phyloP scores from a whole-genome alignment of 176 grass and related monocot genomes.

The Thinopyrum elongatum region DNA sequence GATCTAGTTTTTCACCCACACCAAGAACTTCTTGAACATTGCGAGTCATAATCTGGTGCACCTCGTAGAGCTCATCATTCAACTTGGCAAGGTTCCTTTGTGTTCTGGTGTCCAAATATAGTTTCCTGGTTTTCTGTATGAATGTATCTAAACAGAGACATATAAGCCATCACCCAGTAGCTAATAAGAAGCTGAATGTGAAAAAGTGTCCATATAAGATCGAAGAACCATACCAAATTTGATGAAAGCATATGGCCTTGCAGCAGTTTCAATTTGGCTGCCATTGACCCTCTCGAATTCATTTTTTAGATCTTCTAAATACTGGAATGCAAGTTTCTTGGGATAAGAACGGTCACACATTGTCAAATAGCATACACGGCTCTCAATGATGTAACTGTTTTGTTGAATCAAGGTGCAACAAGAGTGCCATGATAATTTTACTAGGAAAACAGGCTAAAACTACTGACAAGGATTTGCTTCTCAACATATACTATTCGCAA shows the following conservation, averaged over 20 bases:
- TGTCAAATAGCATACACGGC: conserved; percentile 90
- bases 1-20: conserved; percentile 92
- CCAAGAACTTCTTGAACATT: conserved; percentile 98
- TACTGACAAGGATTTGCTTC: background rate
- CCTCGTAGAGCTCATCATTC: conserved; percentile 94
- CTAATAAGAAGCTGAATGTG: conserved; percentile 2
- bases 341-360: conserved; percentile 97
- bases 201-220: conserved; percentile 5
- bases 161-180: conserved; percentile 20
- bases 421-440: background rate
- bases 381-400: conserved; percentile 91
- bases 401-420: conserved; percentile 36
- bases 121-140: conserved; percentile 94
- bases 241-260: conserved; percentile 94
- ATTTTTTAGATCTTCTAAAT: conserved; percentile 95
- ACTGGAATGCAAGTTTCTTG: conserved; percentile 97
- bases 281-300: conserved; percentile 94
- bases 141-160: conserved; percentile 67
- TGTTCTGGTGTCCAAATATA: conserved; percentile 92
- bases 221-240: conserved; percentile 71
- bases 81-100: conserved; percentile 91
- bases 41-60: conserved; percentile 95
- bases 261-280: conserved; percentile 93
- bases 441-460: background rate
- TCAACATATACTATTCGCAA: background rate